Evolutionary conservation across 768 basidiomycete species (phyloP).

Genomic region (Mycena venus): DNA sequence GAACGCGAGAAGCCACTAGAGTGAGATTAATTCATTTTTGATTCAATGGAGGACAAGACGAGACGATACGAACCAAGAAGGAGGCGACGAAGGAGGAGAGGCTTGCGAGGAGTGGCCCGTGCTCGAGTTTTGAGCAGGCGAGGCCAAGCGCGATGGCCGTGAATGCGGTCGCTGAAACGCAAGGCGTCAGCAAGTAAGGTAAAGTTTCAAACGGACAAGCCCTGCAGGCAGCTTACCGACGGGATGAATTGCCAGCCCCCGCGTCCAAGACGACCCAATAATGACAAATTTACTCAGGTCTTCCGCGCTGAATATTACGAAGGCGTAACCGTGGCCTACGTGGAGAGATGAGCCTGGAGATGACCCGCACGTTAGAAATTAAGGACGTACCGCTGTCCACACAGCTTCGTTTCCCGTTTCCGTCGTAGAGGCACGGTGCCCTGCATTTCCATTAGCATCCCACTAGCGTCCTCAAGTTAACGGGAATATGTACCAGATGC

Average conservation of each 20-base stretch:
- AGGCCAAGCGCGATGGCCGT: background rate
- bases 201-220: background rate
- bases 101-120: slow-evolving; percentile 73
- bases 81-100: slow-evolving; percentile 78
- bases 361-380: background rate
- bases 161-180: background rate
- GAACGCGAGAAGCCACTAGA: slow-evolving; percentile 73
- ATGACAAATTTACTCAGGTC: slow-evolving; percentile 50
- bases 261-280: slow-evolving; percentile 74
- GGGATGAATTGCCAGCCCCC: slow-evolving; percentile 81
- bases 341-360: background rate
- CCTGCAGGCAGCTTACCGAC: slow-evolving; percentile 65
- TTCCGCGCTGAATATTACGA: slow-evolving; percentile 48
- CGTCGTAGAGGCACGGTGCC: slow-evolving; percentile 70
- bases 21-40: too few relatives aligned
- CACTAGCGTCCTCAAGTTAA: background rate
- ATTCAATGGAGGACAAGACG: background rate
- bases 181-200: too few relatives aligned
- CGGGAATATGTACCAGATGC: slow-evolving; percentile 68
- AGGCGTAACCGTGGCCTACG: slow-evolving; percentile 69
- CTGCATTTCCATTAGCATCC: slow-evolving; percentile 47
- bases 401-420: slow-evolving; percentile 62
- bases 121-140: slow-evolving; percentile 16
- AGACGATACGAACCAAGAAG: slow-evolving; percentile 46
- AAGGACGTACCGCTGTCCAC: slow-evolving; percentile 56